Evolutionary conservation across 2,329 filamentous ascomycete species (phyloP).

Genomic region (Metarhizium brunneum): DNA sequence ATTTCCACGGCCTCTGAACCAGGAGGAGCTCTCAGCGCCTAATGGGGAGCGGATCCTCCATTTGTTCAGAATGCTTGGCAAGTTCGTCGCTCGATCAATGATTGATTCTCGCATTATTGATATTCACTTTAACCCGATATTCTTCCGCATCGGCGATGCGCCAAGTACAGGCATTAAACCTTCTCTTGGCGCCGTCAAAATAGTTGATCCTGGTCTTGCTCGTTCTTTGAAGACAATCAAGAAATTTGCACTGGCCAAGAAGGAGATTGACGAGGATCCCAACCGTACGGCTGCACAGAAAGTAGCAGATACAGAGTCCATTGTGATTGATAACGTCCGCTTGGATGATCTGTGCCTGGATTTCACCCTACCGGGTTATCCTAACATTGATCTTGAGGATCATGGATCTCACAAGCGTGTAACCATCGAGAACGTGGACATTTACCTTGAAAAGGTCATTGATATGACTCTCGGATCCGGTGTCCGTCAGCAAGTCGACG

Average conservation of each 20-base stretch:
- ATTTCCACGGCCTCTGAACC: constrained; percentile 85
- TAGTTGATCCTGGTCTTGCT: constrained; percentile 78
- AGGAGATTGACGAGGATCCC: constrained; percentile 65
- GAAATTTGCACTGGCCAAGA: constrained; percentile 76
- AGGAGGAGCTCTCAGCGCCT: constrained; percentile 62
- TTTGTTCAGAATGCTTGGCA: constrained; percentile 86
- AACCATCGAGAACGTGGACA: constrained; percentile 83
- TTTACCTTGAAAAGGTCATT: constrained; percentile 81
- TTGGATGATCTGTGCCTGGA: constrained; percentile 87
- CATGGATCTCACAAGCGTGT: constrained; percentile 67
- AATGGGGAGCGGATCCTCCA: constrained; percentile 82
- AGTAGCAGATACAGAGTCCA: constrained; percentile 55
- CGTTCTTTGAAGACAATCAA: constrained; percentile 80
- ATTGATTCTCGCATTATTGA: constrained; percentile 97
- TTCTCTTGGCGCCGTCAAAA: constrained; percentile 80
- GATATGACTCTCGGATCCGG: constrained; percentile 86
- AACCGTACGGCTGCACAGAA: constrained; percentile 61
- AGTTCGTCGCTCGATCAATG: constrained; percentile 97
- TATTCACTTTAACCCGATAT: constrained; percentile 92
- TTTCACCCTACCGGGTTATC: constrained; percentile 89
- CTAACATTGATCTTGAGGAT: constrained; percentile 70
- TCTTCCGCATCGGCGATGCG: constrained; percentile 85
- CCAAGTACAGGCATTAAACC: constrained; percentile 56
- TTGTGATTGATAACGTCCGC: constrained; percentile 64
- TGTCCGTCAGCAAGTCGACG: constrained; percentile 80